phyloP scores from a whole-genome alignment of 2,329 filamentous ascomycete species.

The Monilinia fructigena region DNA sequence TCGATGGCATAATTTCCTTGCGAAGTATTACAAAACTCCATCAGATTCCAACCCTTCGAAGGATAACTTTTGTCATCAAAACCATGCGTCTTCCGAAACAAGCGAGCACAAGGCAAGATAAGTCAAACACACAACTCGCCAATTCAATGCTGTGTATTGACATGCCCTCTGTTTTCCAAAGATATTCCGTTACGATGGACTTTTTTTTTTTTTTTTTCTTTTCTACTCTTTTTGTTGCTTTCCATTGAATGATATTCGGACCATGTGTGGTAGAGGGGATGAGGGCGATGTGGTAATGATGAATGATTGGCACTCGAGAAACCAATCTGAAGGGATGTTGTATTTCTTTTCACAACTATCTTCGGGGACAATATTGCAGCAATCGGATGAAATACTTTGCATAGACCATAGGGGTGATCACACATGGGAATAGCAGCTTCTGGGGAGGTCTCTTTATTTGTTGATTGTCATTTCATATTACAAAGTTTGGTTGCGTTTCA shows the following conservation, averaged over 20 bases:
- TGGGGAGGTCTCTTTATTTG: constrained; percentile 38
- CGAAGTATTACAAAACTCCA: constrained; percentile 32
- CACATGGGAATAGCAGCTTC: constrained; percentile 37
- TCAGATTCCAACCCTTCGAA: constrained; percentile 25
- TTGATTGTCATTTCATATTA: constrained; percentile 15
- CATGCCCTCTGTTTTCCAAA: constrained; percentile 12
- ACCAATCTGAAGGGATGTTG: constrained; percentile 15
- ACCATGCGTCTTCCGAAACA: constrained; percentile 16
- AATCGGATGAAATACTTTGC: constrained; percentile 22
- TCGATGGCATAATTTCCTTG: constrained; percentile 39
- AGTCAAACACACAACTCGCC: constrained; percentile 9
- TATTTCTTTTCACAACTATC: constrained; percentile 21
- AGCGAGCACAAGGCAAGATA: constrained; percentile 12
- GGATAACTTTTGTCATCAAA: constrained; percentile 27
- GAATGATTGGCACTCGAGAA: background rate
- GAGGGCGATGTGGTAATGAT: constrained; percentile 14
- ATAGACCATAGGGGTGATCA: constrained; percentile 23
- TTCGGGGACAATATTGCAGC: constrained; percentile 18
- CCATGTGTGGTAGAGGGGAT: background rate
- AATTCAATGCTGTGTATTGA: constrained; percentile 14
- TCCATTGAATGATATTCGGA: constrained; percentile 12
- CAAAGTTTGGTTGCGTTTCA: constrained; percentile 16
- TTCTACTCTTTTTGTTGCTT: constrained; percentile 11
- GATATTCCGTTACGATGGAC: constrained; percentile 9
- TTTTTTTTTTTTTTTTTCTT: constrained; percentile 6